Conservation (phyloP, 1,284 basidiomycete species). For the Trametes versicolor region DNA sequence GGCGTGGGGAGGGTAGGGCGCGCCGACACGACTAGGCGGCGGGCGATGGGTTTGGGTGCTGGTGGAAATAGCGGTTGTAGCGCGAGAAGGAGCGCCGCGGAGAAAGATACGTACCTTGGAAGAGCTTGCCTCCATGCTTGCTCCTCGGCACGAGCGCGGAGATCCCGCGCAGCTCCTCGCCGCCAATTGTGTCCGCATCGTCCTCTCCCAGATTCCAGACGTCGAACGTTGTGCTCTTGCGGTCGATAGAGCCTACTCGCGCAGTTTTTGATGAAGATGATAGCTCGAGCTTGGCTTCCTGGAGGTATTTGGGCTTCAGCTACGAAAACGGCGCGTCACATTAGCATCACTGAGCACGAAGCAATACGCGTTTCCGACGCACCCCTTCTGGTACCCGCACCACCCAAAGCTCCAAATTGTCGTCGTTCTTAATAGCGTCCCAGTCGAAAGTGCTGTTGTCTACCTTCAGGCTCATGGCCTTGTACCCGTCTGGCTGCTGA, state of each 20-base stretch:
- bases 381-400: slow-evolving; percentile 74
- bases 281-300: slow-evolving; percentile 56
- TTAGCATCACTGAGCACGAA: not conserved
- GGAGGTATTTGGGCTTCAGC: slow-evolving; percentile 73
- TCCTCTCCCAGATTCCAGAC: slow-evolving; percentile 68
- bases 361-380: slow-evolving; percentile 40
- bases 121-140: slow-evolving; percentile 66
- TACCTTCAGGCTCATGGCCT: slow-evolving; percentile 52
- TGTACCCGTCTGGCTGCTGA: slow-evolving; percentile 60
- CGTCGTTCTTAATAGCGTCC: slow-evolving; percentile 66
- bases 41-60: slow-evolving; percentile 69
- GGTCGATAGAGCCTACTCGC: slow-evolving; percentile 56
- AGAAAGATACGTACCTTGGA: slow-evolving; percentile 54
- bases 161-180: slow-evolving; percentile 69
- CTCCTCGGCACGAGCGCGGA: slow-evolving; percentile 71
- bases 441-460: slow-evolving; percentile 72
- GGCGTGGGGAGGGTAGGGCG: slow-evolving; percentile 53
- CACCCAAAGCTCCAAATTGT: slow-evolving; percentile 74
- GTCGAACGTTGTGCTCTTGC: slow-evolving; percentile 66
- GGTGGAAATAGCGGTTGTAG: slow-evolving; percentile 12
- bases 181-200: slow-evolving; percentile 53
- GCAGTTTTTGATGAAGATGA: slow-evolving; percentile 49
- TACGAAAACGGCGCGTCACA: slow-evolving; percentile 37
- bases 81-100: too few relatives aligned
- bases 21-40: slow-evolving; percentile 65